Evolutionary conservation across 2,329 filamentous ascomycete genomes (phyloP).

Genomic region (Phyllosticta capitalensis): DNA sequence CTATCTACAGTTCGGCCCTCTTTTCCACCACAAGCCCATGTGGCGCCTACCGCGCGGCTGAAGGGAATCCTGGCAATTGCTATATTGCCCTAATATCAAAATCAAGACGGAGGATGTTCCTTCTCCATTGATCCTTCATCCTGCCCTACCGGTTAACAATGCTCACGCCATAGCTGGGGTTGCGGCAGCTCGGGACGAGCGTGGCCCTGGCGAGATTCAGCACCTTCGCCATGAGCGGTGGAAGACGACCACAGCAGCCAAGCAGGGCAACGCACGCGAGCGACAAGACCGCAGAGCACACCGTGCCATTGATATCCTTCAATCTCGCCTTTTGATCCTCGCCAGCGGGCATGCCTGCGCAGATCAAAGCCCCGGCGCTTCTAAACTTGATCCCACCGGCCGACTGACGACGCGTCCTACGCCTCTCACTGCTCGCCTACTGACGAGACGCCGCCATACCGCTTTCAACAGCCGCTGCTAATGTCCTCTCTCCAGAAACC

Average conservation of each 20-base stretch:
- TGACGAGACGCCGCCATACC: neutral
- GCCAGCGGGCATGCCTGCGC: constrained; percentile 4
- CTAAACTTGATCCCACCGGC: neutral
- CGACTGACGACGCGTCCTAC: neutral
- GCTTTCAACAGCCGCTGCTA: neutral
- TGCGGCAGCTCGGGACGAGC: neutral
- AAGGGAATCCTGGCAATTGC: neutral
- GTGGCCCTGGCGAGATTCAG: neutral
- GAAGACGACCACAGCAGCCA: neutral
- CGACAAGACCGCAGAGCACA: neutral
- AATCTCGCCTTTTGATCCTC: constrained; percentile 6
- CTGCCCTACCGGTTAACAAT: neutral
- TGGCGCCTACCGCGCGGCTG: neutral
- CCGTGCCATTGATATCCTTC: constrained; percentile 1
- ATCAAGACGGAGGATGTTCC: neutral
- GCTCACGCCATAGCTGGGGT: neutral
- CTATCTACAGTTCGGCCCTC: neutral
- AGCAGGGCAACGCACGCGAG: neutral
- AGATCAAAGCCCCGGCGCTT: constrained; percentile 1
- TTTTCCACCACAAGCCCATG: neutral
- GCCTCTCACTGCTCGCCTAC: neutral
- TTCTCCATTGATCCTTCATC: neutral
- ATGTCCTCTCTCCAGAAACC: neutral
- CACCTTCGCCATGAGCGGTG: neutral
- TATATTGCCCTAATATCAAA: neutral